Evolutionary conservation across 2,329 filamentous ascomycete species (phyloP), one percentile per base, ranked within the genome.

Genomic region (Fusarium sp.): DNA sequence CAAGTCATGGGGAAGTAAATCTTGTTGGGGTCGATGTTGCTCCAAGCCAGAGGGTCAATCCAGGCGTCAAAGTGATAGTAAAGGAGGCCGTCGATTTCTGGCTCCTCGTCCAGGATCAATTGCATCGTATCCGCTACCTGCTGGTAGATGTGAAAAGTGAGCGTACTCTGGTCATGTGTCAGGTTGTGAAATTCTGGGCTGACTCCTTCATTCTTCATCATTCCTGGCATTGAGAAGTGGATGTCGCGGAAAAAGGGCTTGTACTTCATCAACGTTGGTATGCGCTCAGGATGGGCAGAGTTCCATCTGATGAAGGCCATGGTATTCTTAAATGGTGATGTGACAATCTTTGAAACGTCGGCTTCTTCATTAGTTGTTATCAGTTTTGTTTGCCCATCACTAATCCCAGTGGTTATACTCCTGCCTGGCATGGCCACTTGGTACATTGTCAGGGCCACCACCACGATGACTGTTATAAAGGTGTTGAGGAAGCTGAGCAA

Each of bases 261-360:
- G 24, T 52, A 52, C 24, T 52, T 52, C 49, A 52, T 52, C 10
- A 52, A 1, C 0, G 24, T 31, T 22, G 49, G 36, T 1, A 43
- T 43, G 36, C 49, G 49, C 11, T 52, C 49, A 0, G 49, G 49
- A 1, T 52, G 49, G 1, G 42, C 36, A 4, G 49, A 52, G 10
- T 52, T 52, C 49, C 49, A 52, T 52, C 49, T 42, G 24, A 52
- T 52, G 36, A 52, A 52, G 7, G 49, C 49, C 36, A 52, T 42
- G 14, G 49, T 42, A 2, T 52, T 52, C 8, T 52, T 43, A 10
- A 52, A 52, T 22, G 49, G 49, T 1, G 49, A 52, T 14, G 49
- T 42, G 36, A 52, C n/a, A 6, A 52, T 22, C 10, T 52, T 26
- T 4, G 49, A 36, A n/a, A 15, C 14, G 3, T 52, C 49, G 5